Evolutionary conservation across 345 rosid species (phyloP), one percentile per base, ranked within the genome.

Genomic region (Punica granatum): DNA sequence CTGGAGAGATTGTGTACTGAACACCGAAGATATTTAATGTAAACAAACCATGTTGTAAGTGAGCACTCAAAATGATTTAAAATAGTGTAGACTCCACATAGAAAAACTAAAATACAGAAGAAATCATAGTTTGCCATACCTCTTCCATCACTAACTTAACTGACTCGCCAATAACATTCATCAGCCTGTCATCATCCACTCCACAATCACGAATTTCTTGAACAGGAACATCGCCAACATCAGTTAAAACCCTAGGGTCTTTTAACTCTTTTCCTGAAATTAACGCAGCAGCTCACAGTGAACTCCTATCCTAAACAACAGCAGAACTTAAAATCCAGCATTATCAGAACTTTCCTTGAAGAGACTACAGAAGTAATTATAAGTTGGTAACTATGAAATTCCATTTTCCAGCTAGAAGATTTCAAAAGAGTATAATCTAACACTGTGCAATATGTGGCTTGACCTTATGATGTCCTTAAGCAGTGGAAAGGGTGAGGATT

Each of bases 131-230:
- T 58, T 10, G 60, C 59, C 43, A 73, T 51, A 89, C 99, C 90
- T 91, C 86, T 80, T 88, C 95, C 98, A 94, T 91, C 36, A 91
- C 96, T 46, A 85, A 76, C 80, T 91, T 91, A 68, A 94, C 95
- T 36, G 96, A 94, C 46, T 91, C 89, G 43, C 92, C 79, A 18
- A 94, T 85, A 67, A 91, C 99, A 70, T 79, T 83, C 99, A 91
- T 94, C 69, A 94, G 66, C 69, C 96, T 82, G 68, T 91, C 98
- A 83, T 91, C 98, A 75, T 91, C 89, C 37, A 91, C 99, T 21
- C 89, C 93, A 83, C 88, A 91, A 78, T 94, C 99, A 73, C 98
- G 90, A 74, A 94, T 91, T 77, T 94, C 99, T 77, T 94, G 99
- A 46, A 94, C 93, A 0, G 99, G 99, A 56, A 91, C 92, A 75